phyloP scores from a whole-genome alignment of 768 basidiomycete genomes.

The Russula earlei region DNA sequence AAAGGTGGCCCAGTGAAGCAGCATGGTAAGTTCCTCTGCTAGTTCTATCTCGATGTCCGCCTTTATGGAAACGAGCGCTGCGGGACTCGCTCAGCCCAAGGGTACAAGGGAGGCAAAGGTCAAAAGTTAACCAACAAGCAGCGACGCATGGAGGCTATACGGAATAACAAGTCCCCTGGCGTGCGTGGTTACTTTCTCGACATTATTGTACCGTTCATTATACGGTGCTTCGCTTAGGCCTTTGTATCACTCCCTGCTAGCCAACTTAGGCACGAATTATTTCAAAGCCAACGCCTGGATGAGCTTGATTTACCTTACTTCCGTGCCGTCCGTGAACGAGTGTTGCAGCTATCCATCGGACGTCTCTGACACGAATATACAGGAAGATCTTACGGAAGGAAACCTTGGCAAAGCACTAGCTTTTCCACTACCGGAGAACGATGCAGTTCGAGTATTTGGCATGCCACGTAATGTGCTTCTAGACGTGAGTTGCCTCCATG shows the following conservation, averaged over 20 bases:
- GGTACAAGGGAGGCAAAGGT: slow-evolving; percentile 9
- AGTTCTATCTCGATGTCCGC: not conserved
- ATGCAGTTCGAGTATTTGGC: slow-evolving; percentile 14
- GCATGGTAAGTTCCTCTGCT: slow-evolving; percentile 1
- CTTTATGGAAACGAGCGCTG: not conserved
- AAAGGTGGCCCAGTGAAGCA: slow-evolving; percentile 8
- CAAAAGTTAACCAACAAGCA: slow-evolving; percentile 7
- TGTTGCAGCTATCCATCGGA: not conserved
- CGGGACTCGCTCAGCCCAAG: slow-evolving; percentile 7
- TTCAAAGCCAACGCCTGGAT: slow-evolving; percentile 30
- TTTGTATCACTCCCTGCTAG: slow-evolving; percentile 35
- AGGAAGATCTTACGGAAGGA: slow-evolving; percentile 11
- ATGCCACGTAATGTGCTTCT: slow-evolving; percentile 7
- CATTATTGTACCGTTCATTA: not conserved
- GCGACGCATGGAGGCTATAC: not conserved
- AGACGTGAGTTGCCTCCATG: slow-evolving; percentile 7
- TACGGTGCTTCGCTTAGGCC: slow-evolving; percentile 25
- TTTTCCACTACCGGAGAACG: slow-evolving; percentile 19
- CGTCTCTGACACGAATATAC: not conserved
- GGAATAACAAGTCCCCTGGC: slow-evolving; percentile 9
- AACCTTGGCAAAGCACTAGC: slow-evolving; percentile 11
- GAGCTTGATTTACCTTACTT: slow-evolving; percentile 35
- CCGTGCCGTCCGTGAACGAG: slow-evolving; percentile 31
- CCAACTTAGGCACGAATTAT: slow-evolving; percentile 33
- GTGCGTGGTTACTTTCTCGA: slow-evolving; percentile 1